Base-by-base conservation (phyloP, 108 stramenopile species). In the Cyclotella baltica region DNA sequence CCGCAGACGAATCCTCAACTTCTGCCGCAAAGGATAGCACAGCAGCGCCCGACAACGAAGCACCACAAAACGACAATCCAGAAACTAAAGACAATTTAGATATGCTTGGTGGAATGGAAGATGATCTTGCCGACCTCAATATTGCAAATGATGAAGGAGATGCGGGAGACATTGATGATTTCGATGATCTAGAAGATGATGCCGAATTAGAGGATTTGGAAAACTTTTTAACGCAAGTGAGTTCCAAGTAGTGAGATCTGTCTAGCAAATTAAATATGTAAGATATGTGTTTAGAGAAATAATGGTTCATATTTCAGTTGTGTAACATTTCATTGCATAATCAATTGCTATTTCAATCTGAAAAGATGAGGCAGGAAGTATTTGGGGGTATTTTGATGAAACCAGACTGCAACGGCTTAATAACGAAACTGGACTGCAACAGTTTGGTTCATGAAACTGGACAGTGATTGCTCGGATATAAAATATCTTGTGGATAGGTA, bases 181-280 rank as follows among this genome's bases (percentile, higher is more conserved):
- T 84, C 28, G 85, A 88, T 62, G 67, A 75, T 58, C 36, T 75
- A 15, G 75, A 79, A 18, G 87, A 90, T 69, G 87, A 90, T 69
- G 85, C 53, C 20, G 87, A 90, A 27, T 58, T 87, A n/a, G 90
- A 86, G 38, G 91, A 94, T 84, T 75, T 93, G 58, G 93, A 93
- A 75, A 88, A 77, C 59, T 85, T 93, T 78, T 65, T 93, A 72
- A 78, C 82, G n/a, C 75, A 76, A 76, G 75, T 76, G 46, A 65
- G 64, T 33, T 55, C 29, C 6, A 75, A 64, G 16, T 65, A 55
- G 34, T 20, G 1, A 13, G 20, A 43, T 3, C 59, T 16, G 59
- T 55, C 10, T 43, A 43, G 6, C 6, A 13, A 43, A 43, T n/a
- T 52, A 52, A n/a, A 52, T n/a, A 52, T 34, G 59, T 61, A 61